Percentiles rank a stretch among this genome's conserved stretches.
phyloP scores from a whole-genome alignment of 768 basidiomycete genomes.

The Lactifluus hygrophoroides region DNA sequence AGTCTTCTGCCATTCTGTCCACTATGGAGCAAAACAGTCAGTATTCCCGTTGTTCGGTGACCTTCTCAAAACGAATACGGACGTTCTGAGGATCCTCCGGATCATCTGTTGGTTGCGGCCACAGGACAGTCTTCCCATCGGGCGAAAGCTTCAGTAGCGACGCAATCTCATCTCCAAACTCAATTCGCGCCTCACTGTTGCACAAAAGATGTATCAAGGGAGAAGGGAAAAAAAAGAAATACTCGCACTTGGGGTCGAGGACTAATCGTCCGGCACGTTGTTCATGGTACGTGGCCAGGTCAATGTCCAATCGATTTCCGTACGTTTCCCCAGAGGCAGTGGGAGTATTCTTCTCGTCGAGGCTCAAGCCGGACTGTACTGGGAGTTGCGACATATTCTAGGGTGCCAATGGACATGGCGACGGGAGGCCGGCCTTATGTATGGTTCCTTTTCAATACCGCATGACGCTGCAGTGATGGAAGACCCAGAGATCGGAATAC shows the following conservation, averaged over 20 bases:
- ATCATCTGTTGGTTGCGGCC: conserved; percentile 61
- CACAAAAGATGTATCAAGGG: neutral
- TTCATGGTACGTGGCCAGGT: conserved; percentile 41
- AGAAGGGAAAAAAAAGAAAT: conserved; percentile 20
- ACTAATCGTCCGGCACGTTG: conserved; percentile 49
- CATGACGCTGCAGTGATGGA: too few relatives aligned
- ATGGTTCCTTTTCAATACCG: neutral
- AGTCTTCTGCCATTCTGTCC: conserved; percentile 45
- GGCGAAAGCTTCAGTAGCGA: conserved; percentile 45
- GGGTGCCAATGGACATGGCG: neutral
- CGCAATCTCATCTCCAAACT: conserved; percentile 50
- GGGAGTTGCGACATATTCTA: neutral
- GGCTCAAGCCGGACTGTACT: neutral
- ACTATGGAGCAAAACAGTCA: conserved; percentile 30
- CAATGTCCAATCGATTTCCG: conserved; percentile 20
- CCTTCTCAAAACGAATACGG: conserved; percentile 10
- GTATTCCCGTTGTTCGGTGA: neutral
- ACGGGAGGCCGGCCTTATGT: neutral
- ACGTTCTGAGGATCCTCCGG: conserved; percentile 60
- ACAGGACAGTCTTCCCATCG: conserved; percentile 53
- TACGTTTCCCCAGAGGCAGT: neutral
- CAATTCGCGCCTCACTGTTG: conserved; percentile 49
- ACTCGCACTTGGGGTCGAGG: conserved; percentile 51
- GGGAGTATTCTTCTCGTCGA: neutral
- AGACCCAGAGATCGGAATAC: too few relatives aligned